These are phyloP conservation scores for Heritiera littoralis DNA, from an alignment of 345 rosid genomes.

Conservation along the genomic window DNA sequence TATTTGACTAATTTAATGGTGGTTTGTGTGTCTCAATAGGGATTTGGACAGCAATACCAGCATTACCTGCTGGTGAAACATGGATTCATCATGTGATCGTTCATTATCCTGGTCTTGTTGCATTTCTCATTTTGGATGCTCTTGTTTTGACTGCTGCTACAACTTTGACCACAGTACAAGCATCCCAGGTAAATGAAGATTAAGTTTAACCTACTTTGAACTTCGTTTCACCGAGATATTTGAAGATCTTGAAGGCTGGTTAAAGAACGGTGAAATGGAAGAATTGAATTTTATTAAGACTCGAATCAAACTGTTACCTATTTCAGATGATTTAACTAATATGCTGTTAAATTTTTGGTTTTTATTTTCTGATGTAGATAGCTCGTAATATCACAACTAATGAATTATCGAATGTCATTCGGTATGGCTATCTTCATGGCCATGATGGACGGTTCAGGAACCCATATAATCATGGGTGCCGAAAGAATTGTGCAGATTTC, in stretches of 20 bases:
- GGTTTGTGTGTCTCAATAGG: conserved; percentile 45
- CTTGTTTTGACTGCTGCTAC: conserved; percentile 56
- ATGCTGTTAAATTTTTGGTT: neutral
- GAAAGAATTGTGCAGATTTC: conserved; percentile 84
- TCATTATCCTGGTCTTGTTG: conserved; percentile 68
- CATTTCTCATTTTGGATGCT: conserved; percentile 61
- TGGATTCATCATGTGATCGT: conserved; percentile 59
- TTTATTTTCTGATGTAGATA: conserved; percentile 52
- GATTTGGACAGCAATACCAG: conserved; percentile 51
- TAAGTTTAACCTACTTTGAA: neutral
- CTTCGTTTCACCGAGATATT: neutral
- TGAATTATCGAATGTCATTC: conserved; percentile 65
- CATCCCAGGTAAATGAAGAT: conserved; percentile 59
- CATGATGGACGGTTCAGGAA: conserved; percentile 81
- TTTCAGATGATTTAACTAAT: neutral
- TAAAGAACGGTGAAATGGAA: neutral
- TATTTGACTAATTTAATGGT: neutral
- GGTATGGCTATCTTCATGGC: conserved; percentile 76
- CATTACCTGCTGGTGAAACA: conserved; percentile 43
- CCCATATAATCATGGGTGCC: conserved; percentile 92
- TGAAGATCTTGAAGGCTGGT: conserved; percentile 4
- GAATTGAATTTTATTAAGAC: neutral
- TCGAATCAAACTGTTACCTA: neutral
- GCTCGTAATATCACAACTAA: conserved; percentile 88
- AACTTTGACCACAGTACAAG: conserved; percentile 62